Conservation (phyloP, 352 stramenopile genomes). For the Phytophthora rubi region DNA sequence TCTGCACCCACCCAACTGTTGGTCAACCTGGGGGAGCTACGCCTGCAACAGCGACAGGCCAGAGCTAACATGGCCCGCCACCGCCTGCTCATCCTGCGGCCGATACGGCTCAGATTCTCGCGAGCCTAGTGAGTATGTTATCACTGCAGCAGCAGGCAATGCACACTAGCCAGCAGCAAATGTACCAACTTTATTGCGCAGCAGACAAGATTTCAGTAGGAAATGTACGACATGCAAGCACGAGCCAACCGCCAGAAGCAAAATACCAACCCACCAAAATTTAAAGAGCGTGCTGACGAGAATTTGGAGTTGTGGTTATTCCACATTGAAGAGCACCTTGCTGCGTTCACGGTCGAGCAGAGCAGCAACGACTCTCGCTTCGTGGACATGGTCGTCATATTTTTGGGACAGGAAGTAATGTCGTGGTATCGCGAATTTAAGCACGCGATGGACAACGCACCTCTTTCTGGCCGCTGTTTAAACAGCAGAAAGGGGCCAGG, state of each 20-base stretch:
- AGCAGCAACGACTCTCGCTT: background rate
- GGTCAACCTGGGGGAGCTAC: too few species aligned
- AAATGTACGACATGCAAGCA: background rate
- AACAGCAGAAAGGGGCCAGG: background rate
- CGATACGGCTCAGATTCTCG: too few species aligned
- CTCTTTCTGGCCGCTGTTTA: background rate
- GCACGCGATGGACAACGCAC: background rate
- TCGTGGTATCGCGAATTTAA: background rate
- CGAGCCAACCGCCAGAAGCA: background rate
- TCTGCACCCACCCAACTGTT: too few species aligned
- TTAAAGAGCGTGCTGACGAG: background rate
- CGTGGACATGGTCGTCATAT: background rate
- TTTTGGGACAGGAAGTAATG: background rate
- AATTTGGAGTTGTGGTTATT: background rate
- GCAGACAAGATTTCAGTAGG: background rate
- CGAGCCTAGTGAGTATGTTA: too few species aligned
- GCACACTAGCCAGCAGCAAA: background rate
- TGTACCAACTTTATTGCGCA: background rate
- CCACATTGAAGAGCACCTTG: conserved; percentile 1
- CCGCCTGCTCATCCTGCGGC: too few species aligned
- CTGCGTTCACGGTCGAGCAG: background rate
- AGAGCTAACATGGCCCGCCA: too few species aligned
- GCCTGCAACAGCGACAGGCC: too few species aligned
- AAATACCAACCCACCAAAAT: background rate
- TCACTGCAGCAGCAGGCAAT: too few species aligned